These are phyloP conservation scores for Arctium minus DNA, from an alignment of 129 eudicot species.

Conservation along the genomic window DNA sequence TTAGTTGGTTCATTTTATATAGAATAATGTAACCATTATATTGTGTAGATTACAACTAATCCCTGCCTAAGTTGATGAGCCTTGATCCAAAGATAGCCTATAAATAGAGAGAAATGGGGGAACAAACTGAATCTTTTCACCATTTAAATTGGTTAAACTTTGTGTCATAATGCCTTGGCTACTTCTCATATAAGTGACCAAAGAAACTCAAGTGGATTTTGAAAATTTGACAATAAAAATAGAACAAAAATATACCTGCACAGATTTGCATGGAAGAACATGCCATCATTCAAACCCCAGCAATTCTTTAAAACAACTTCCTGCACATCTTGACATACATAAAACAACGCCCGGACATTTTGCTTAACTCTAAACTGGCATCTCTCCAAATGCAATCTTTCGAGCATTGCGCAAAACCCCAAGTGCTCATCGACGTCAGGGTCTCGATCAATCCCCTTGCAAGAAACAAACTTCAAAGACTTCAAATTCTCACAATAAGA, in stretches of 20 bases:
- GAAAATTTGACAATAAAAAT: slow-evolving; percentile 3
- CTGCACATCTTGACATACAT: slow-evolving; percentile 46
- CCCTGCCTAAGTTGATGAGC: no score
- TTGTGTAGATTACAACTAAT: neutral
- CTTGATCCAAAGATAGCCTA: no score
- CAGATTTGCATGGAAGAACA: slow-evolving; percentile 51
- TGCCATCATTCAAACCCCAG: slow-evolving; percentile 69
- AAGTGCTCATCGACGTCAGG: slow-evolving; percentile 49
- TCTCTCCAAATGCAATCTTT: slow-evolving; percentile 66
- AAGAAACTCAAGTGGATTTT: neutral
- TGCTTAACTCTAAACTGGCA: slow-evolving; percentile 69
- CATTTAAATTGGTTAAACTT: neutral
- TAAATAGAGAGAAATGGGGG: no score
- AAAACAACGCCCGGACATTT: slow-evolving; percentile 58
- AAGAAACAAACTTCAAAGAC: slow-evolving; percentile 53
- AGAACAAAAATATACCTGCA: slow-evolving; percentile 46
- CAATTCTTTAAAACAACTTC: slow-evolving; percentile 57
- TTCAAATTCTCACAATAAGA: slow-evolving; percentile 69
- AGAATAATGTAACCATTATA: neutral
- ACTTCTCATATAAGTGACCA: neutral
- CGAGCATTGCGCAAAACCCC: slow-evolving; percentile 52
- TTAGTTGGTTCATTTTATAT: no score
- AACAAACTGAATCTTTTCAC: neutral
- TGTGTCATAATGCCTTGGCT: neutral
- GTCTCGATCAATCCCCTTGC: slow-evolving; percentile 53